phyloP scores from a whole-genome alignment of 1,284 basidiomycete genomes.

The Calocybe gambosa region DNA sequence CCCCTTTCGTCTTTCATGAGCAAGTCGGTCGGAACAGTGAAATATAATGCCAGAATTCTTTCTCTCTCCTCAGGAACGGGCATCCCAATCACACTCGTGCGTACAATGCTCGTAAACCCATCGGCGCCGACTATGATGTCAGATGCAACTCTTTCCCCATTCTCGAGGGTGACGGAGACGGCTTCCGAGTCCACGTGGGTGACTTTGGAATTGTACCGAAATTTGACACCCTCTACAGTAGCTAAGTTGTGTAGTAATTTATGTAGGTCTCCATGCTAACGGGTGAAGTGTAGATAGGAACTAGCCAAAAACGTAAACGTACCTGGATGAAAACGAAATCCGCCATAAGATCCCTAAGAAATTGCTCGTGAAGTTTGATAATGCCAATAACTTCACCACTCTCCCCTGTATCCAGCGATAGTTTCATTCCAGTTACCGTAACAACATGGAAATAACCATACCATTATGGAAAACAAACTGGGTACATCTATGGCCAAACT shows the following conservation, averaged over 20 bases:
- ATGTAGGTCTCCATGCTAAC: constrained; percentile 56
- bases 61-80: constrained; percentile 27
- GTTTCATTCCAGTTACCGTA: not conserved
- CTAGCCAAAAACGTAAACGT: constrained; percentile 2
- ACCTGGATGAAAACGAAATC: constrained; percentile 34
- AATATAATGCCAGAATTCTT: constrained; percentile 38
- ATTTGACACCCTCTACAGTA: constrained; percentile 36
- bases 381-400: constrained; percentile 30
- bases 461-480: constrained; percentile 23
- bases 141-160: constrained; percentile 32
- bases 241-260: constrained; percentile 45
- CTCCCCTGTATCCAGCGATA: constrained; percentile 20
- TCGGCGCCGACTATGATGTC: constrained; percentile 53
- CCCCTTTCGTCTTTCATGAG: constrained; percentile 30
- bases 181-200: constrained; percentile 34
- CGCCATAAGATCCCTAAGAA: constrained; percentile 31
- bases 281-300: too few relatives aligned
- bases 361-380: constrained; percentile 30
- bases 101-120: constrained; percentile 46
- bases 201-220: constrained; percentile 43
- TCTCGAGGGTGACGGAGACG: constrained; percentile 31
- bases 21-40: constrained; percentile 27
- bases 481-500: constrained; percentile 25
- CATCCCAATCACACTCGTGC: constrained; percentile 35
- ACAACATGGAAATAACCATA: not conserved